Conservation (phyloP, 148 eudicot genomes). For the Arctostaphylos glauca region DNA sequence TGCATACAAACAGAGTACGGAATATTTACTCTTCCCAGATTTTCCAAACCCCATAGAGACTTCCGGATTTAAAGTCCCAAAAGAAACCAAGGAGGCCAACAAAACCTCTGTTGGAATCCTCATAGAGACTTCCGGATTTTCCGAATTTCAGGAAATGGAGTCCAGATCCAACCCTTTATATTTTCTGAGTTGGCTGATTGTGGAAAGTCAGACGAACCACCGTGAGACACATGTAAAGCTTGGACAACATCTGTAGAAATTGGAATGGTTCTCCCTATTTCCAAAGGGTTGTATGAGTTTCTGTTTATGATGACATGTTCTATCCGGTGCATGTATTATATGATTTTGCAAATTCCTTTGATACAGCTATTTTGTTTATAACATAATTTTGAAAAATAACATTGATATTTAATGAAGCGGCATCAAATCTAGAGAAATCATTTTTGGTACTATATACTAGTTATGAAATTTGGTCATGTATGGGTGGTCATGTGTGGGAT, state of each 20-base stretch:
- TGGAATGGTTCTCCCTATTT: conserved; percentile 32
- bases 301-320: too few relatives aligned
- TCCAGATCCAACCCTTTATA: conserved; percentile 56
- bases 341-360: too few relatives aligned
- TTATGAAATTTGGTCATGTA: too few relatives aligned
- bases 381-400: too few relatives aligned
- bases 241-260: conserved; percentile 21
- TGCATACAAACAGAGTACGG: conserved; percentile 73
- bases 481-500: too few relatives aligned
- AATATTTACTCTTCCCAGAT: conserved; percentile 58
- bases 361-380: too few relatives aligned
- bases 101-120: conserved; percentile 24
- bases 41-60: conserved; percentile 64
- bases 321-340: too few relatives aligned
- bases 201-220: conserved; percentile 18
- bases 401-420: too few relatives aligned
- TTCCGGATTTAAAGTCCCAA: conserved; percentile 51
- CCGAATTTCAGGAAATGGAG: conserved; percentile 50
- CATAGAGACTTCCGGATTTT: too few relatives aligned
- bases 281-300: too few relatives aligned
- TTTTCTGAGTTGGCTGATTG: conserved; percentile 28
- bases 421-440: too few relatives aligned
- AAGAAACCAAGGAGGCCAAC: conserved; percentile 51
- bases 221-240: conserved; percentile 25
- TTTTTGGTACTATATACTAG: too few relatives aligned